phyloP scores from a whole-genome alignment of 1,284 basidiomycete species.

The Moesziomyces antarcticus region DNA sequence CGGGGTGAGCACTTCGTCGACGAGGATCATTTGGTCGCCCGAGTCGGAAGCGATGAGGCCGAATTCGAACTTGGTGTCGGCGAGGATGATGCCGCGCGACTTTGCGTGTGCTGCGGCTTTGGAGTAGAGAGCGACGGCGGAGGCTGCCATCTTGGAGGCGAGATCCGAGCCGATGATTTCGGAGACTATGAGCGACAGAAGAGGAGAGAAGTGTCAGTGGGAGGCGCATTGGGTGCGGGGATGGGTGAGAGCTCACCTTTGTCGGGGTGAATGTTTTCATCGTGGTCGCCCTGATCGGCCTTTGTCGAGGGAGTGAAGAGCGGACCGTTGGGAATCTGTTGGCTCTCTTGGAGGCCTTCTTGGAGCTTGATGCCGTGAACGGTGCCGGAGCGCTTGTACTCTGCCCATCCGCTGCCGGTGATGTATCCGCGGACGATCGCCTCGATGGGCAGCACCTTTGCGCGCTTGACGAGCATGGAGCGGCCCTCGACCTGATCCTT shows the following conservation, averaged over 20 bases:
- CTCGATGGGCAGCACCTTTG: conserved; percentile 91
- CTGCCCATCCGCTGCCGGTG: conserved; percentile 95
- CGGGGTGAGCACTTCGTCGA: conserved; percentile 95
- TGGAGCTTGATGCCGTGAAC: conserved; percentile 87
- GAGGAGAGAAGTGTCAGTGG: conserved; percentile 3
- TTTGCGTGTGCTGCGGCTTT: conserved; percentile 83
- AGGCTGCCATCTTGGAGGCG: conserved; percentile 74
- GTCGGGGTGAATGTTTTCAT: conserved; percentile 96
- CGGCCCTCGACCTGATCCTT: conserved; percentile 78
- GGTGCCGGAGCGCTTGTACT: conserved; percentile 88
- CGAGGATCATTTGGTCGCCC: conserved; percentile 76
- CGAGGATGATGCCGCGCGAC: conserved; percentile 86
- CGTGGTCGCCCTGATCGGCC: conserved; percentile 91
- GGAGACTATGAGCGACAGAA: conserved; percentile 16
- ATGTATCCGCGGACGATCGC: conserved; percentile 97
- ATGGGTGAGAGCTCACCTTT: conserved; percentile 72
- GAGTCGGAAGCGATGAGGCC: conserved; percentile 72
- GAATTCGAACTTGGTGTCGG: conserved; percentile 93
- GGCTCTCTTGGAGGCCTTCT: conserved; percentile 83
- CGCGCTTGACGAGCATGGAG: conserved; percentile 90
- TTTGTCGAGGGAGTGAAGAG: conserved; percentile 98
- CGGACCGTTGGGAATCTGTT: conserved; percentile 73
- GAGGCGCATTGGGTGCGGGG: background rate
- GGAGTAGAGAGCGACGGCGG: conserved; percentile 78
- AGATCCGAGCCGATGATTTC: conserved; percentile 70